A percentile compares a stretch with the other conserved stretches of the same genome.
phyloP scores from a whole-genome alignment of 2,329 filamentous ascomycete species.

The Neofusicoccum ribis region DNA sequence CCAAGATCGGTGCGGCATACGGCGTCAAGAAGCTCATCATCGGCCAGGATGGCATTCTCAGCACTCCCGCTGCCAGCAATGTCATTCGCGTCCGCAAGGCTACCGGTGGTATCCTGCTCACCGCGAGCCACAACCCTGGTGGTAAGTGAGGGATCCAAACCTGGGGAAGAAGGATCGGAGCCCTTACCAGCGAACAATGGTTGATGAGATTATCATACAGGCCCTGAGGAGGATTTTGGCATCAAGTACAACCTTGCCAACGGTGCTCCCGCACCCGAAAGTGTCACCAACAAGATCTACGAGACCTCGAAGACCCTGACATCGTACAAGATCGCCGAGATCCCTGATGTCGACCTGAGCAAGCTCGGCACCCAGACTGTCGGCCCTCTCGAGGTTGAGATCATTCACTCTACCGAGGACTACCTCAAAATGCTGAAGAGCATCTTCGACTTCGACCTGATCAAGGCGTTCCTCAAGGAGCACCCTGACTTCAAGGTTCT shows the following conservation, averaged over 20 bases:
- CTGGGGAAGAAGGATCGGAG: neutral
- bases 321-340: constrained; percentile 87
- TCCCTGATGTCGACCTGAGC: constrained; percentile 81
- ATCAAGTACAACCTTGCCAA: constrained; percentile 99
- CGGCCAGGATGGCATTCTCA: constrained; percentile 94
- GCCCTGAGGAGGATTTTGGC: constrained; percentile 91
- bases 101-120: constrained; percentile 94
- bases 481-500: constrained; percentile 95
- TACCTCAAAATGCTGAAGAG: constrained; percentile 96
- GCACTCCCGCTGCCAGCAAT: constrained; percentile 93
- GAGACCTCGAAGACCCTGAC: constrained; percentile 85
- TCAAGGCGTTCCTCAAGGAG: constrained; percentile 85
- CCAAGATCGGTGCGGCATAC: constrained; percentile 94
- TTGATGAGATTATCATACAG: constrained; percentile 46
- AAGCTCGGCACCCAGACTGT: constrained; percentile 83
- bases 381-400: constrained; percentile 86
- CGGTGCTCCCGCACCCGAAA: constrained; percentile 91
- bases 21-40: constrained; percentile 98
- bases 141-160: constrained; percentile 58
- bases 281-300: constrained; percentile 97
- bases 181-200: neutral
- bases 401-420: constrained; percentile 89
- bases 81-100: constrained; percentile 92
- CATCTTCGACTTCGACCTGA: constrained; percentile 96
- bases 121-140: constrained; percentile 96